Evolutionary conservation across 2,329 filamentous ascomycete species (phyloP).

Genomic region (Calycina marina): DNA sequence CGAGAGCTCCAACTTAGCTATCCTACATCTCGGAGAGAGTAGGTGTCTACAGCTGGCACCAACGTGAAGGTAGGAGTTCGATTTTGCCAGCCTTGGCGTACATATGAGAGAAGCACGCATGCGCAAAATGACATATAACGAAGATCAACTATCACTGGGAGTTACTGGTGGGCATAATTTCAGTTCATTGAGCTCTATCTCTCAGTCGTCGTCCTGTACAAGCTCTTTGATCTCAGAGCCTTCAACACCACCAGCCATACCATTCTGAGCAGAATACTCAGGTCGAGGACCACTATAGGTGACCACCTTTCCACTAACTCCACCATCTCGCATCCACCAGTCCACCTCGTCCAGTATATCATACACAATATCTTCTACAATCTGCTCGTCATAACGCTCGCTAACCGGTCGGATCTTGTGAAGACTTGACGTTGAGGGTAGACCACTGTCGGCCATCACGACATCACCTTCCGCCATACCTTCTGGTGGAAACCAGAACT

Average conservation of each 20-base stretch:
- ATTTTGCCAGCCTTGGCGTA: no score
- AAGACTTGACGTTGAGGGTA: conserved; percentile 16
- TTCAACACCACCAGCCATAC: conserved; percentile 25
- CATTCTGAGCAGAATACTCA: conserved; percentile 11
- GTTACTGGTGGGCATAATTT: background rate
- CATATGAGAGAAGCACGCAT: no score
- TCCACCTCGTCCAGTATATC: conserved; percentile 92
- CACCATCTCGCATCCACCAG: conserved; percentile 55
- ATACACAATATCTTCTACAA: conserved; percentile 85
- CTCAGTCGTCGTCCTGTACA: conserved; percentile 39
- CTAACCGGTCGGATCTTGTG: conserved; percentile 42
- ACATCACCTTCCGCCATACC: conserved; percentile 29
- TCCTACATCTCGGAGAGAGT: no score
- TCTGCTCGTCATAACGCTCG: conserved; percentile 81
- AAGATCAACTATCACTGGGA: no score
- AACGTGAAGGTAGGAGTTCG: no score
- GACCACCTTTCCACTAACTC: conserved; percentile 15
- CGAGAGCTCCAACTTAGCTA: no score
- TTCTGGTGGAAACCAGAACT: conserved; percentile 79
- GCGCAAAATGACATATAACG: no score
- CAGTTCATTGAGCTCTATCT: background rate
- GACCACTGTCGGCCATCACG: conserved; percentile 35
- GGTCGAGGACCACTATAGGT: conserved; percentile 10
- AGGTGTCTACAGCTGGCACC: no score
- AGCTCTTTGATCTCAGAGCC: conserved; percentile 47